Base-by-base conservation (phyloP, 148 eudicot genomes). In the Rhododendron ferrugineum region DNA sequence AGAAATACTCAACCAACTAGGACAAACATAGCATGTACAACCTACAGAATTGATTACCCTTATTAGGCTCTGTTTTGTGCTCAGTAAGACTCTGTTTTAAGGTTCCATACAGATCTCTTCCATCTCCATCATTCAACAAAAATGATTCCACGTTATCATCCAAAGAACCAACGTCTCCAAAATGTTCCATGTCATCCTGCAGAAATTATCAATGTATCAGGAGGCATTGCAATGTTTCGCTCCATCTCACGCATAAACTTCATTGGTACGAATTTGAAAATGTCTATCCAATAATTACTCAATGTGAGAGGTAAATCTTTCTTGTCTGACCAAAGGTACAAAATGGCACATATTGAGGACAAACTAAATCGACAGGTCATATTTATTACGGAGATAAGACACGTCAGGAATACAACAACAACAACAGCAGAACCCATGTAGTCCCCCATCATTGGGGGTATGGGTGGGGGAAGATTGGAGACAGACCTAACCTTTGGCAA, bases 91-190 rank as follows among this genome's bases (percentile, higher is more conserved):
- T 89, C 87, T 91, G 98, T 86, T 94, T 96, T 75, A 92, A 62
- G n/a, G 96, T 84, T 82, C 95, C 98, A 92, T 95, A 95, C 40
- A 90, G 73, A 86, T 93, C 93, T 85, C 92, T 89, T 76, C 94
- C 98, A 88, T 94, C 98, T 82, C 93, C 96, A 87, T 97, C 99
- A 87, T 92, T 90, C 4, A 95, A 92, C 85, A 97, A 83, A 89
- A 97, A 95, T 0, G 99, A 97, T 85, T 97, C 99, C 47, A 97
- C 94, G 75, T 94, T 93, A 84, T 96, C 98, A 87, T 96, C 98
- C 86, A 96, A 92, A 87, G 96, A 92, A n/a, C 93, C 98, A 85
- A 93, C 98, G 89, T 94, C 99, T 87, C 92, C 98, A 89, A 97
- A 95, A 89, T 91, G 93, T 70, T 97, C 99, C 79, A 95, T 91